Evolutionary conservation across 225 moss, liverwort and hornwort genomes (phyloP).

Genomic region (Physcomitrium patens): DNA sequence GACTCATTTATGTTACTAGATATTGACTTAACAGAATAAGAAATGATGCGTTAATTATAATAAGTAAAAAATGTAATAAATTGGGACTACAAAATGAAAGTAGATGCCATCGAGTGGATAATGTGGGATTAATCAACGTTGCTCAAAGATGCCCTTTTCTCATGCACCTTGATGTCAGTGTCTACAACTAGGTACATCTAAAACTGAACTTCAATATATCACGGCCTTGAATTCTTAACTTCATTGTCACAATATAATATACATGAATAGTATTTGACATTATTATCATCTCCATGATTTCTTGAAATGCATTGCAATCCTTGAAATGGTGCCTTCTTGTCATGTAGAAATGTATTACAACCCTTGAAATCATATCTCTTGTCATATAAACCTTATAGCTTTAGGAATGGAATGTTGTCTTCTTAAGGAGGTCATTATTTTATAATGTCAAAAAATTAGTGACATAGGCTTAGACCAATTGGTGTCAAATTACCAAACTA

Average conservation of each 20-base stretch:
- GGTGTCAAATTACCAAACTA: constrained; percentile 56
- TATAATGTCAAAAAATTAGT: constrained; percentile 67
- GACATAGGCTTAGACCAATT: constrained; percentile 67
- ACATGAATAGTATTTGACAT: too few relatives aligned
- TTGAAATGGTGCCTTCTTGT: too few relatives aligned
- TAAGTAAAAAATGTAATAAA: constrained; percentile 72
- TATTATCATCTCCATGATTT: not conserved
- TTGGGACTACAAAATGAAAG: constrained; percentile 72
- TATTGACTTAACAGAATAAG: constrained; percentile 59
- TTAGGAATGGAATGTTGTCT: constrained; percentile 69
- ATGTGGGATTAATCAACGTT: constrained; percentile 64
- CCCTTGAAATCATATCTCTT: not conserved
- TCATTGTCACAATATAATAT: not conserved
- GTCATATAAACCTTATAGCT: constrained; percentile 54
- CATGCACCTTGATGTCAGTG: constrained; percentile 70
- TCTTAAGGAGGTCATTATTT: constrained; percentile 76
- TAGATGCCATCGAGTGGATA: constrained; percentile 72
- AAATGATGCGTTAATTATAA: constrained; percentile 69
- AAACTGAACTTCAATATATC: not conserved
- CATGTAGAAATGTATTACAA: too few relatives aligned
- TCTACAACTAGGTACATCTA: constrained; percentile 66
- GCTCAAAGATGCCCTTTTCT: constrained; percentile 74
- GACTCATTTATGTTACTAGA: constrained; percentile 7
- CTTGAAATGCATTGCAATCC: too few relatives aligned
- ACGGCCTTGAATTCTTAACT: not conserved